These are phyloP conservation scores for Trichophyton schoenleinii DNA, from an alignment of 2,329 filamentous ascomycete genomes.

Conservation along the genomic window DNA sequence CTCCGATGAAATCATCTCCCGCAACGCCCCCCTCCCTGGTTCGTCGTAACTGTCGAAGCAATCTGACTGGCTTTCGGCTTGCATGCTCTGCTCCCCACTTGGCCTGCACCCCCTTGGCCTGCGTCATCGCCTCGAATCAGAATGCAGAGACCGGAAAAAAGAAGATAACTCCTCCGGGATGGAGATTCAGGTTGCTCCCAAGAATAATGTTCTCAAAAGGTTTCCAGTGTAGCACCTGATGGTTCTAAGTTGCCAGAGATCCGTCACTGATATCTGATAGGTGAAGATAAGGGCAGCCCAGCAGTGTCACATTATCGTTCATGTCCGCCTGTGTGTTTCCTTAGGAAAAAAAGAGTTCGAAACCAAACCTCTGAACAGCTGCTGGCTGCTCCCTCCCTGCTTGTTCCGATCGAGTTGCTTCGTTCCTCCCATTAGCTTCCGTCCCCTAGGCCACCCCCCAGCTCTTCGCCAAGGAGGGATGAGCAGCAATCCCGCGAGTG, in stretches of 20 bases:
- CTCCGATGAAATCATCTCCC: conserved; percentile 2
- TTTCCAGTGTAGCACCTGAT: not conserved
- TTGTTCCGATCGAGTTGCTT: not conserved
- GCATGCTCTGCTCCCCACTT: not conserved
- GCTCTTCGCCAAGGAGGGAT: not conserved
- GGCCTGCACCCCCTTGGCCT: not conserved
- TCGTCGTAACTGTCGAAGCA: not conserved
- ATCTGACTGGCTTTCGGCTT: not conserved
- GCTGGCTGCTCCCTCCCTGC: not conserved
- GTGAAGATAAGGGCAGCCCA: not conserved
- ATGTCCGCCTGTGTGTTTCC: not conserved
- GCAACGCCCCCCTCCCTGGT: not conserved
- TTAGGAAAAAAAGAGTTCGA: not conserved
- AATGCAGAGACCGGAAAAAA: not conserved
- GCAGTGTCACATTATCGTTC: not conserved
- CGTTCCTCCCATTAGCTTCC: not conserved
- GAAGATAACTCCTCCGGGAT: not conserved
- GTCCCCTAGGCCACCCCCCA: not conserved
- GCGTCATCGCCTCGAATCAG: not conserved
- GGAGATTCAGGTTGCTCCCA: not conserved
- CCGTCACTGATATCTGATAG: not conserved
- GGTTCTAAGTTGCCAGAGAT: not conserved
- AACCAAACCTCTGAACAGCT: not conserved
- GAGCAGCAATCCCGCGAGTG: not conserved
- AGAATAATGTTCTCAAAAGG: not conserved